Conservation (phyloP, 352 stramenopile genomes). For the Peronospora farinosa region DNA sequence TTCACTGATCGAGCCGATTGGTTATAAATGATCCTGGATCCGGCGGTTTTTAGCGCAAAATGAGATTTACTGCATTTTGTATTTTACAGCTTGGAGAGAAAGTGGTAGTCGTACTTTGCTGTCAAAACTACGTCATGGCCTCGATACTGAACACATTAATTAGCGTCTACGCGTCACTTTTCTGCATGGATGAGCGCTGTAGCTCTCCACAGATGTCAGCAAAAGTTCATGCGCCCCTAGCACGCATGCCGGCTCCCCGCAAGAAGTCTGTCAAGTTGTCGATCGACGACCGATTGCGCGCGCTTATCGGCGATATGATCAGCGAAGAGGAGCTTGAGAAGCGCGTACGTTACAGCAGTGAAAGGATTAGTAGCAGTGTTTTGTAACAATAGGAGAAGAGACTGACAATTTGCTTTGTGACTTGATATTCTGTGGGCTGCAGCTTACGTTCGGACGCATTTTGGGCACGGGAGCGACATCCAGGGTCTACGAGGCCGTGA, state of each 20-base stretch:
- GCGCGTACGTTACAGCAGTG: conserved; percentile 24
- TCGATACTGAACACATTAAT: conserved; percentile 26
- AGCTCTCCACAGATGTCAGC: conserved; percentile 26
- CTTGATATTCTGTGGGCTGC: conserved; percentile 18
- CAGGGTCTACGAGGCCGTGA: conserved; percentile 65
- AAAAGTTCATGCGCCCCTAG: conserved; percentile 30
- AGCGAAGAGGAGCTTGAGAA: conserved; percentile 51
- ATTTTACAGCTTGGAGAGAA: conserved; percentile 14
- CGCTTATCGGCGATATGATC: conserved; percentile 55
- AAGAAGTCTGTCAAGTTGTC: conserved; percentile 33
- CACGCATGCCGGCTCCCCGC: background rate
- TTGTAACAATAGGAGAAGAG: conserved; percentile 1
- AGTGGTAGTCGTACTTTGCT: conserved; percentile 1
- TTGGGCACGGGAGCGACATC: conserved; percentile 68
- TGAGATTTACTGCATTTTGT: conserved; percentile 19
- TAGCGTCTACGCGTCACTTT: conserved; percentile 35
- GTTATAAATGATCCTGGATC: conserved; percentile 22
- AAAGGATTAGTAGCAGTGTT: background rate
- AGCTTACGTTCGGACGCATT: conserved; percentile 57
- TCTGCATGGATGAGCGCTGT: conserved; percentile 36
- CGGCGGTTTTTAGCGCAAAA: conserved; percentile 8
- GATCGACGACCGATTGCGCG: conserved; percentile 57
- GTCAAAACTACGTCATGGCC: conserved; percentile 7
- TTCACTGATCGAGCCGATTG: conserved; percentile 13
- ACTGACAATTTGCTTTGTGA: conserved; percentile 17